Evolutionary conservation across 176 grass and related monocot genomes (phyloP), one percentile per base, ranked within the genome.

Genomic region (Bromus sterilis): DNA sequence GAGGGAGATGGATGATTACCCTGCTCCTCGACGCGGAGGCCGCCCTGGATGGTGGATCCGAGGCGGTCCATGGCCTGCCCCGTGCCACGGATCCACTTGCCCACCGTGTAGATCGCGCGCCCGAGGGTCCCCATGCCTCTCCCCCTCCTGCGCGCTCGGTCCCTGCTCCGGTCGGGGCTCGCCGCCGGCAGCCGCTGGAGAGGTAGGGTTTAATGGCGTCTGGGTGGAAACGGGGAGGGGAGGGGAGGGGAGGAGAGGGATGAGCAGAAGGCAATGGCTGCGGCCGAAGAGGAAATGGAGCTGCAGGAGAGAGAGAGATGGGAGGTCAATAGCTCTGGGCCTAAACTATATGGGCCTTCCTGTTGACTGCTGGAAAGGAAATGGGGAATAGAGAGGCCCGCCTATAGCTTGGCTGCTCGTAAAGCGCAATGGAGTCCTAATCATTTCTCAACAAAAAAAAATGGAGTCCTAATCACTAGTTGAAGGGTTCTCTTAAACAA

Each of bases 51-150:
- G 88, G 85, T 89, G 84, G 82, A 88, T 70, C 95, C 95, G 42
- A 98, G 88, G 77, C 90, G 90, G 78, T 98, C 95, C 77, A 98
- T 87, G 88, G 79, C 95, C 82, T 94, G 89, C 33, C 95, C 95
- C 63, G 95, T 91, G 86, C 91, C 95, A 71, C 95, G 95, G 78
- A 98, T 94, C 95, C 95, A 98, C 76, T 90, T 94, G 83, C 95
- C 95, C 49, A 94, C 92, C 53, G 95, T 91, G 92, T 87, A 94
- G 83, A 98, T 94, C 78, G 84, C 92, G 77, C 82, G 91, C 66
- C 95, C 92, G 21, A 98, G 86, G 72, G 80, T 94, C 51, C 92
- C 95, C 95, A 98, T 98, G 9, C 14, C 14, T 1, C 40, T 11
- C 40, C 24, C 33, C 59, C 14, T 46, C 41, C 57, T 31, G 53